Base-by-base conservation (phyloP, 768 basidiomycete species). In the Naganishia friedmannii region DNA sequence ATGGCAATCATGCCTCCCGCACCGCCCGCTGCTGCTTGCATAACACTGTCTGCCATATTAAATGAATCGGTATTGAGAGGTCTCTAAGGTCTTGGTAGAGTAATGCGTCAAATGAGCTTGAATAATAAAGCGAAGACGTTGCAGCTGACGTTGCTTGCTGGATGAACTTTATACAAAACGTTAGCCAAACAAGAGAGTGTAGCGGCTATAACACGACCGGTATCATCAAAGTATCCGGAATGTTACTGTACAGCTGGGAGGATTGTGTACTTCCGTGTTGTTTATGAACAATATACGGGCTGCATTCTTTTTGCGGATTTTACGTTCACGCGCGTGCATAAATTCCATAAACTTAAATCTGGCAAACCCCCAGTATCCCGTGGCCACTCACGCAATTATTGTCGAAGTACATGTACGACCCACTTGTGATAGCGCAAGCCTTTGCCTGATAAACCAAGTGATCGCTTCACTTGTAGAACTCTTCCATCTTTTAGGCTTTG, bases 1-100 rank as follows among this genome's bases (percentile, higher is more conserved):
- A 98, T 96, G 28, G 95, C 92, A 8, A 87, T 81, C 75, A 95
- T 89, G 29, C 95, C 95, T 57, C 92, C 94, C 0, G 89, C 86
- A 21, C 93, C 92, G 15, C 96, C 96, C 21, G 94, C 91, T 15
- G 90, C 76, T 45, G 94, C 86, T 75, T 97, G 93, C 32, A 96
- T 89, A 17, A 87, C 82, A 57, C 91, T 92, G 81, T 97, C 91
- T 70, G 73, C 73, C 75, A 79, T 78, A 63, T 42, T 70, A 54
- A 45, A 63, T 39, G 7, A n/a, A 23, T 39, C 10, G 57, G 15
- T 58, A 10, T 58, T 7, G 19, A n/a, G 19, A 34, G 0, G 39
- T 39, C 48, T 1, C 6, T 23, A n/a, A 58, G 34, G 5, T 23
- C 7, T 15, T 34, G 6, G 34, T n/a, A 8, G 19, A 3, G 57